These are phyloP conservation scores for Lactifluus volemus DNA, from an alignment of 768 basidiomycete genomes.

Conservation along the genomic window DNA sequence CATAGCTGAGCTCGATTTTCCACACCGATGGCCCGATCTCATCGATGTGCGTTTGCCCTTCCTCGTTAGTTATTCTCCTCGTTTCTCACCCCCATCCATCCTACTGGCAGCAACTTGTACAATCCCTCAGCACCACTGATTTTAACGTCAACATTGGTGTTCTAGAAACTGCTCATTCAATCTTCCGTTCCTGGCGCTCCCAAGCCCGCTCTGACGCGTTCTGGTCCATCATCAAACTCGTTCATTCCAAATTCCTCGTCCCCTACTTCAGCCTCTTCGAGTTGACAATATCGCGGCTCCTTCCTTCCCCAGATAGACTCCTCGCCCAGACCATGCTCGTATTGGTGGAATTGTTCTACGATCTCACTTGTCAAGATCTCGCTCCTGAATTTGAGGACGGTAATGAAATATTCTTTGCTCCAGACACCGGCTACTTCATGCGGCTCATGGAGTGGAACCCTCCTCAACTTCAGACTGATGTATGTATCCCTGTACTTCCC, in stretches of 20 bases:
- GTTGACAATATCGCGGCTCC: constrained; percentile 46
- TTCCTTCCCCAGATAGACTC: constrained; percentile 34
- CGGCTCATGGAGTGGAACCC: constrained; percentile 78
- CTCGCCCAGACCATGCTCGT: constrained; percentile 71
- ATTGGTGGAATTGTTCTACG: constrained; percentile 82
- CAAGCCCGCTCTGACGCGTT: constrained; percentile 82
- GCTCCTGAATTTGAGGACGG: constrained; percentile 91
- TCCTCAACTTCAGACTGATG: constrained; percentile 56
- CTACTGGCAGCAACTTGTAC: constrained; percentile 61
- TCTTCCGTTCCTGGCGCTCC: constrained; percentile 89
- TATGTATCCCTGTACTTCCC: constrained; percentile 31
- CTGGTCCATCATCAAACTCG: constrained; percentile 86
- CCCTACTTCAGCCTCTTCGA: constrained; percentile 83
- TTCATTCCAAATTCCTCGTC: constrained; percentile 70
- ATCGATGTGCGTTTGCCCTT: constrained; percentile 64
- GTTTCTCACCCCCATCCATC: background rate
- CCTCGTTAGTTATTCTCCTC: background rate
- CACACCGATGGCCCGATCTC: constrained; percentile 76
- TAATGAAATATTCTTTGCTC: constrained; percentile 73
- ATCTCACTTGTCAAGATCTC: constrained; percentile 91
- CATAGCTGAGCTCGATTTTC: constrained; percentile 90
- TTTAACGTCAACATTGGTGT: constrained; percentile 86
- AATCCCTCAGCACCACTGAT: constrained; percentile 69
- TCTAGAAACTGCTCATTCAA: constrained; percentile 90
- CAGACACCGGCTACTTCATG: constrained; percentile 63